Conservation (phyloP, 2,329 filamentous ascomycete species). For the Lasiodiplodia citricola region DNA sequence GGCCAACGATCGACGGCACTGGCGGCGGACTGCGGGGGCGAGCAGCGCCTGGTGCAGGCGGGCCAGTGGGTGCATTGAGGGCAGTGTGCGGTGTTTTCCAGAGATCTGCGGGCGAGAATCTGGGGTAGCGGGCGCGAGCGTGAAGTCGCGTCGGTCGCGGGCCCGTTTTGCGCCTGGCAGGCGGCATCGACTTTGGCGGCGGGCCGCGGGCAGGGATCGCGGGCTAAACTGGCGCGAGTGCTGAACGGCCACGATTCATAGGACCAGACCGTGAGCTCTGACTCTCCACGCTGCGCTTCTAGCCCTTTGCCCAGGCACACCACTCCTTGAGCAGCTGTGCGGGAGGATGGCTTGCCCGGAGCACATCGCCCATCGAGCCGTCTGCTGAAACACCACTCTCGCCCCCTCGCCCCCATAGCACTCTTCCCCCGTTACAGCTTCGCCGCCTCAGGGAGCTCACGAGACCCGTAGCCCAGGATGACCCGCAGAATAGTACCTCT, state of each 20-base stretch:
- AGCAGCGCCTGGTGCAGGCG: not conserved
- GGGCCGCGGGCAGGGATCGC: constrained; percentile 6
- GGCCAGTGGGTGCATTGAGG: constrained; percentile 14
- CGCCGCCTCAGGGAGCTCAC: constrained; percentile 21
- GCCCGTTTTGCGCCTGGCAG: not conserved
- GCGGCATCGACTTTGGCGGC: constrained; percentile 3
- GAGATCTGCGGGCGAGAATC: constrained; percentile 22
- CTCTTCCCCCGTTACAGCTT: not conserved
- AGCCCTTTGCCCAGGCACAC: constrained; percentile 11
- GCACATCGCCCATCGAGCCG: constrained; percentile 10
- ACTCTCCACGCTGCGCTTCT: constrained; percentile 21
- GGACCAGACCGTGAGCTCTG: constrained; percentile 13
- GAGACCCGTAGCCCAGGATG: constrained; percentile 36
- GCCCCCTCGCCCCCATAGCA: constrained; percentile 1
- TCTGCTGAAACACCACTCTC: constrained; percentile 26
- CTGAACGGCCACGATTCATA: constrained; percentile 24
- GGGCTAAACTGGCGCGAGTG: constrained; percentile 13
- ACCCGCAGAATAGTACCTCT: constrained; percentile 46
- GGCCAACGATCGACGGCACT: constrained; percentile 23
- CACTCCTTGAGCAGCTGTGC: constrained; percentile 14
- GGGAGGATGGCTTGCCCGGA: constrained; percentile 24
- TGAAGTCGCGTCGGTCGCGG: not conserved
- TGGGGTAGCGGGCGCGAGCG: constrained; percentile 16
- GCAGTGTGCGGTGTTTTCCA: not conserved
- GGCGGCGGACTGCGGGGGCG: constrained; percentile 11